Evolutionary conservation across 371 early-diverging fungal genomes (phyloP).

Genomic region (Nematocida sp.): DNA sequence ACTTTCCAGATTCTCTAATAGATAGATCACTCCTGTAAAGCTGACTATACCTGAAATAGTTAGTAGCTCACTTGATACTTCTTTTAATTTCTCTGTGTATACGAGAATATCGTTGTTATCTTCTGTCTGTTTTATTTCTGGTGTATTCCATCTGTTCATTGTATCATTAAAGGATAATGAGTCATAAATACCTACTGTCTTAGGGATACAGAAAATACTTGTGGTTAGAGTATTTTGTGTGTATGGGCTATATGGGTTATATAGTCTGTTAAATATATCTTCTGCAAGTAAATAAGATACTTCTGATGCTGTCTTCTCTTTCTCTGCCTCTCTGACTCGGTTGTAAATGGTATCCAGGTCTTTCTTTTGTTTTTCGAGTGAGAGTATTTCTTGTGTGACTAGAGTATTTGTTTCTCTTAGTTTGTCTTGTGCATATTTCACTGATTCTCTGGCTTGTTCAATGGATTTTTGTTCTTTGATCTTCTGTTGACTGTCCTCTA

Average conservation of each 20-base stretch:
- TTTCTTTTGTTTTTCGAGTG: conserved; percentile 24
- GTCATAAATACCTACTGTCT: conserved; percentile 27
- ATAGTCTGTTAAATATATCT: conserved; percentile 8
- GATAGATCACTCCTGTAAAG: not conserved
- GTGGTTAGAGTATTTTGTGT: not conserved
- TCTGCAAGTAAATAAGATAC: conserved; percentile 8
- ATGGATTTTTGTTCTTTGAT: not conserved
- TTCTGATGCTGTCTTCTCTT: not conserved
- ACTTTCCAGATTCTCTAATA: not conserved
- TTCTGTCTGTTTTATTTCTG: not conserved
- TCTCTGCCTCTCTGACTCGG: conserved; percentile 1
- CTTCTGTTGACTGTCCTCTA: not conserved
- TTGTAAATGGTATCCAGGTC: conserved; percentile 25
- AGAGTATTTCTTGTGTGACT: not conserved
- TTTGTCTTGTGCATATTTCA: not conserved
- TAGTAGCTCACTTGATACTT: not conserved
- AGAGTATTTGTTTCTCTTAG: not conserved
- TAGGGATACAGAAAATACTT: not conserved
- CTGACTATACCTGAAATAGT: not conserved
- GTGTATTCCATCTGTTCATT: conserved; percentile 7
- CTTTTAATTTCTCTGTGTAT: not conserved
- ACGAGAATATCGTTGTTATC: not conserved
- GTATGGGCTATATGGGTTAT: conserved; percentile 11
- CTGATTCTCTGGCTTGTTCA: not conserved
- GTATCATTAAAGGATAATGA: not conserved